Conservation (phyloP, 1,284 basidiomycete genomes). For the Puccinia triticina region DNA sequence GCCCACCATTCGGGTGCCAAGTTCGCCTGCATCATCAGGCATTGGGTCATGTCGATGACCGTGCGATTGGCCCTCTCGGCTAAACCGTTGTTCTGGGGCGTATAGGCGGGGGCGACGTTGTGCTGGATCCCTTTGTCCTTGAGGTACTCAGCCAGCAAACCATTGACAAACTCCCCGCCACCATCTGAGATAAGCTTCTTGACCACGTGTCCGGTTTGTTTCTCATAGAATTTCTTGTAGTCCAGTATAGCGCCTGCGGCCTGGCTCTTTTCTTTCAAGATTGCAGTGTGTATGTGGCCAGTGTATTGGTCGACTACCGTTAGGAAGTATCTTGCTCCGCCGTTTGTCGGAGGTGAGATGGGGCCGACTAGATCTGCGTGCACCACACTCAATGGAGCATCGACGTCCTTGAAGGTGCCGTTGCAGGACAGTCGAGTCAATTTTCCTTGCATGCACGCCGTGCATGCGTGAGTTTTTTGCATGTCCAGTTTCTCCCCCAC, state of each 20-base stretch:
- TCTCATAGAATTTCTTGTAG: background rate
- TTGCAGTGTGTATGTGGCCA: background rate
- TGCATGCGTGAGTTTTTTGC: no score
- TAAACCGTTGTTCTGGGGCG: no score
- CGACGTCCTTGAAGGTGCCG: background rate
- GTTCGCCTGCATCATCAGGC: slow-evolving; percentile 3
- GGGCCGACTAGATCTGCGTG: background rate
- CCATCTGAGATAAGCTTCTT: background rate
- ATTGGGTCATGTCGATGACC: background rate
- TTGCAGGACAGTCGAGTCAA: background rate
- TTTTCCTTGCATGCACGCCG: no score
- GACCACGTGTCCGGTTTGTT: no score
- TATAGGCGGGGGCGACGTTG: background rate
- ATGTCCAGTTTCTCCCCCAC: no score
- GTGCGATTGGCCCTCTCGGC: slow-evolving; percentile 11
- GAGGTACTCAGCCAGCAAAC: no score
- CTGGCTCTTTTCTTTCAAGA: no score
- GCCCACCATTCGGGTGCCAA: no score
- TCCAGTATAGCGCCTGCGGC: background rate
- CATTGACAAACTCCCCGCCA: no score
- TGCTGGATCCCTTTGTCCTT: no score
- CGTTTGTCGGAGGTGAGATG: background rate
- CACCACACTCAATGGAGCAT: background rate
- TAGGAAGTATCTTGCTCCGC: background rate
- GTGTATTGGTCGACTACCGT: background rate